phyloP scores from a whole-genome alignment of 108 stramenopile species.

The Nannochloropsis oceanica region DNA sequence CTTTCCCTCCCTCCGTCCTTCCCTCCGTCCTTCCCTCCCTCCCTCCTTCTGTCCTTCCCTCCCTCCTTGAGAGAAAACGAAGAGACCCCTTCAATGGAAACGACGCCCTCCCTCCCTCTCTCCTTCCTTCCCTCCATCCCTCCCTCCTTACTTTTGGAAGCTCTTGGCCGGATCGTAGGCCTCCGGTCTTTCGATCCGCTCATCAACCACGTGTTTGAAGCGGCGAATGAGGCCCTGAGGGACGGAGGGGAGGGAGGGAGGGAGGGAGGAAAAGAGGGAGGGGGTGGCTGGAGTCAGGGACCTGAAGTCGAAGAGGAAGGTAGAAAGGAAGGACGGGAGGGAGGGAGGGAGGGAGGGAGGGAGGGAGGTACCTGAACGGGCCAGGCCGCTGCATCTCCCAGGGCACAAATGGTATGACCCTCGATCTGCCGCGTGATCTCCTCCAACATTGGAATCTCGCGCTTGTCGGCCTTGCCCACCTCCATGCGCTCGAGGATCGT shows the following conservation, averaged over 20 bases:
- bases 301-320: too few relatives aligned
- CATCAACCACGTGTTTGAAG: conserved; percentile 93
- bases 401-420: conserved; percentile 98
- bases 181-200: conserved; percentile 76
- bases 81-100: too few relatives aligned
- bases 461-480: conserved; percentile 84
- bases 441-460: conserved; percentile 99
- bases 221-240: conserved; percentile 64
- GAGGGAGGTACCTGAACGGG: conserved; percentile 70
- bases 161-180: conserved; percentile 72
- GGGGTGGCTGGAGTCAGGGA: neutral
- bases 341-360: neutral
- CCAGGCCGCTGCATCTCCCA: conserved; percentile 99
- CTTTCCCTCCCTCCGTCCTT: neutral
- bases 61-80: too few relatives aligned
- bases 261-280: neutral
- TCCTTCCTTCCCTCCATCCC: neutral
- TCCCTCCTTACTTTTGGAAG: conserved; percentile 58
- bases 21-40: neutral
- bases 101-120: neutral
- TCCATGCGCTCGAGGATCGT: conserved; percentile 53
- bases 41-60: neutral
- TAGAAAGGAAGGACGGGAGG: neutral
- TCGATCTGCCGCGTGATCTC: conserved; percentile 98
- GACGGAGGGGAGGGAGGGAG: neutral